Base-by-base conservation (phyloP, 345 rosid genomes). In the Rhizophora mangle region DNA sequence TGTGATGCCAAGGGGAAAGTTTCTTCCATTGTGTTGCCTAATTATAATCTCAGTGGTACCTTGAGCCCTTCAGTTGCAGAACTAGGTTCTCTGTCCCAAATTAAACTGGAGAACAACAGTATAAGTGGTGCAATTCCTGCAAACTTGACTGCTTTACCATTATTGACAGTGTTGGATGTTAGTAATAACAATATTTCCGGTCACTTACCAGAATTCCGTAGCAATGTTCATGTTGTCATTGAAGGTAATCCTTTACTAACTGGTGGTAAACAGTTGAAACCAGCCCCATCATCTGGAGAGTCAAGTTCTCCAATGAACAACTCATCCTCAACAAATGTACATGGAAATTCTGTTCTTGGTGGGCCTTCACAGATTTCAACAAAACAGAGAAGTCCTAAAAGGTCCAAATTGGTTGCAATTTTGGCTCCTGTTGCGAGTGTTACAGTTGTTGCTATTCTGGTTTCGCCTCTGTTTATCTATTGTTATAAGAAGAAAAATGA, bases 11-110 rank as follows among this genome's bases (percentile, higher is more conserved):
- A 53, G 9, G 51, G 64, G n/a, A 72, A 68, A 22, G 78, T 86
- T 70, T 70, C 54, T 51, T 60, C 77, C 59, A 77, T 90, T 63
- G 79, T 66, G 68, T 71, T 90, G 77, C 86, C 88, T 37, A 72
- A 39, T 31, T 62, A 57, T 67, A 81, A 83, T 69, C 96, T 90
- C 47, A 82, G 68, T 62, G 96, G 96, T 31, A 76, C 82, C 19
- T 69, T 90, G 78, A 88, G 91, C 76, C 89, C 91, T 74, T 83
- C 88, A 1, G 69, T 86, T 72, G 86, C 85, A n/a, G 81, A 76
- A 58, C 70, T 90, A 64, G 76, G 68, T 64, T 83, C 89, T 9
- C 77, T 88, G 46, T 20, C 80, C n/a, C 78, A 72, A 49, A 77
- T 90, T 67, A 74, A 69, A 60, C 88, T 90, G 43, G 80, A 65